Evolutionary conservation across 2,329 filamentous ascomycete genomes (phyloP).

Genomic region (Orbilia oligospora): DNA sequence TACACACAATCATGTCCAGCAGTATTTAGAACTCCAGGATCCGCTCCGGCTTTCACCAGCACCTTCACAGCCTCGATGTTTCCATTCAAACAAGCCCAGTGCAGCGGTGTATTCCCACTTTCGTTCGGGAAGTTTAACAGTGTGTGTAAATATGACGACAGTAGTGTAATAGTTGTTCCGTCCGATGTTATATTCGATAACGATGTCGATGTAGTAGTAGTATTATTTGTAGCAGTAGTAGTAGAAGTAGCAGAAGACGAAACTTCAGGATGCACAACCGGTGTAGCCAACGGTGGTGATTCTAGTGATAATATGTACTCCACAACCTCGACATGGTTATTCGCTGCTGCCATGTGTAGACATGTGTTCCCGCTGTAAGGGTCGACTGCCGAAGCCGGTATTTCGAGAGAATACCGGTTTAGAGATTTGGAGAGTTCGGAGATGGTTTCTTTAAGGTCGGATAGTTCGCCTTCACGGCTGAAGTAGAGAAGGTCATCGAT

Average conservation of each 20-base stretch:
- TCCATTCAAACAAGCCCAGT: conserved; percentile 93
- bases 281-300: conserved; percentile 28
- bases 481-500: conserved; percentile 94
- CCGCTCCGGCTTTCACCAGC: conserved; percentile 80
- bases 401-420: conserved; percentile 71
- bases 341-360: conserved; percentile 92
- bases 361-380: conserved; percentile 81
- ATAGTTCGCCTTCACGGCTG: conserved; percentile 81
- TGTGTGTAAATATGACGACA: conserved; percentile 62
- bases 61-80: conserved; percentile 84
- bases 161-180: conserved; percentile 27
- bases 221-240: not conserved
- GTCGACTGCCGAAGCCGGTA: conserved; percentile 80
- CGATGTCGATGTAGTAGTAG: not conserved
- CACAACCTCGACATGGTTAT: conserved; percentile 80
- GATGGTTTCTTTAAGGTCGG: conserved; percentile 74
- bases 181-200: conserved; percentile 11
- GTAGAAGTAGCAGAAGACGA: not conserved
- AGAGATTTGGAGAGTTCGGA: conserved; percentile 68
- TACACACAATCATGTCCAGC: conserved; percentile 86
- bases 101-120: conserved; percentile 89
- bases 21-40: conserved; percentile 82
- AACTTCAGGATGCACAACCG: conserved; percentile 27
- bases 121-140: conserved; percentile 75
- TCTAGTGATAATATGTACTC: conserved; percentile 65